Conservation (phyloP, 2,329 filamentous ascomycete species). For the Sporothrix pseudoabietina region DNA sequence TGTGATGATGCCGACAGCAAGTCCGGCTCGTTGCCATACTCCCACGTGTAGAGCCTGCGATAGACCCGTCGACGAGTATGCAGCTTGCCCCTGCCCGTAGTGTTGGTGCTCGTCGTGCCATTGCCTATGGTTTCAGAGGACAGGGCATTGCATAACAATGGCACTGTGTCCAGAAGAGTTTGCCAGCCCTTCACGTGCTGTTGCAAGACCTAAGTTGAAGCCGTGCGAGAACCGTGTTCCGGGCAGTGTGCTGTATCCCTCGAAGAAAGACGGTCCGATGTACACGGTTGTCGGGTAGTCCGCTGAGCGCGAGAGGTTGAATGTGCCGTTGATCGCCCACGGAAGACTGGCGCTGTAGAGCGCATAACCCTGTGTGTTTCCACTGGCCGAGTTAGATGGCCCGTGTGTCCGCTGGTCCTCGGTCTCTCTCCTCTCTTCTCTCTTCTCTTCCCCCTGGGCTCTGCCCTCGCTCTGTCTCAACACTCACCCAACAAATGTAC, state of each 20-base stretch:
- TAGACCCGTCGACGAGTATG: slow-evolving; percentile 43
- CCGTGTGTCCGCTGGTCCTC: neutral
- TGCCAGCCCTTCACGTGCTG: slow-evolving; percentile 52
- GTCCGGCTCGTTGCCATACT: slow-evolving; percentile 67
- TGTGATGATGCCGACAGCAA: slow-evolving; percentile 57
- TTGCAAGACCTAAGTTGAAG: slow-evolving; percentile 59
- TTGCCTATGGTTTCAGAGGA: slow-evolving; percentile 35
- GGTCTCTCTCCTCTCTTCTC: neutral
- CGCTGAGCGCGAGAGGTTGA: slow-evolving; percentile 51
- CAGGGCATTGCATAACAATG: slow-evolving; percentile 60
- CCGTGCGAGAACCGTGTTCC: slow-evolving; percentile 59
- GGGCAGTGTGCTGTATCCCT: slow-evolving; percentile 62
- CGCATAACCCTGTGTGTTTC: slow-evolving; percentile 68
- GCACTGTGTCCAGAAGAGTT: slow-evolving; percentile 56
- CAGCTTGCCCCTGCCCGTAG: neutral
- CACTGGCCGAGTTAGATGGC: slow-evolving; percentile 43
- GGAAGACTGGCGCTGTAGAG: slow-evolving; percentile 58
- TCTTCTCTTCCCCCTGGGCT: too few relatives aligned
- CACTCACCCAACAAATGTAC: slow-evolving; percentile 54
- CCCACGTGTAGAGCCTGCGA: slow-evolving; percentile 52
- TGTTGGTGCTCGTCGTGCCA: neutral
- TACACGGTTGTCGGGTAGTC: slow-evolving; percentile 64
- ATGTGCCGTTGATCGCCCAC: slow-evolving; percentile 54
- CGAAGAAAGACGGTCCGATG: slow-evolving; percentile 64
- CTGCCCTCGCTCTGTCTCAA: too few relatives aligned